phyloP scores from a whole-genome alignment of 805 yeast genomes.

The Komagataella pseudopastoris region DNA sequence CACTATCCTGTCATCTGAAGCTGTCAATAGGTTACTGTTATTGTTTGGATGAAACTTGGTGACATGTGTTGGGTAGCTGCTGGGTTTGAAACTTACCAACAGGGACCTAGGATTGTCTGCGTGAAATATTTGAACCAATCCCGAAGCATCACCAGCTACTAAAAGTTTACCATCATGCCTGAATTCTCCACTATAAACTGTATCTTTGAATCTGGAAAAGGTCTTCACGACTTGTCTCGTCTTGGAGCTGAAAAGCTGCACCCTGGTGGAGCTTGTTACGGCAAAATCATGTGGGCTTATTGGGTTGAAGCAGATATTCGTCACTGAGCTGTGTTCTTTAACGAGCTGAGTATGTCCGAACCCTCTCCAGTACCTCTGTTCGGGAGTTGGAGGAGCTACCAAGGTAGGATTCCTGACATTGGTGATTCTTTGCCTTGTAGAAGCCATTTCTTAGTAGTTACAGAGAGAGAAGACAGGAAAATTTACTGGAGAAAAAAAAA shows the following conservation, averaged over 20 bases:
- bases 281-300: constrained; percentile 83
- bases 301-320: constrained; percentile 82
- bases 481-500: not conserved
- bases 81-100: constrained; percentile 69
- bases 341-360: constrained; percentile 75
- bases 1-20: constrained; percentile 82
- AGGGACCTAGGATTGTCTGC: constrained; percentile 67
- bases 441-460: constrained; percentile 41
- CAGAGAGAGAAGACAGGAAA: not conserved
- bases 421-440: constrained; percentile 49
- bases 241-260: constrained; percentile 87
- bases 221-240: constrained; percentile 87
- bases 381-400: constrained; percentile 81
- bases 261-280: constrained; percentile 79
- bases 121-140: constrained; percentile 84
- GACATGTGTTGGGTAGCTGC: constrained; percentile 82
- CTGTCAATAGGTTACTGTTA: constrained; percentile 66
- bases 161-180: constrained; percentile 83
- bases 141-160: constrained; percentile 93
- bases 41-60: constrained; percentile 79
- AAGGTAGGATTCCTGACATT: constrained; percentile 61
- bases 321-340: constrained; percentile 86
- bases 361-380: constrained; percentile 88
- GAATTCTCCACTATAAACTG: constrained; percentile 85
- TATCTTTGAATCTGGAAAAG: constrained; percentile 77